Evolutionary conservation across 257 asterid genomes (phyloP), one percentile per base, ranked within the genome.

Genomic region (Knoxia roxburghii): DNA sequence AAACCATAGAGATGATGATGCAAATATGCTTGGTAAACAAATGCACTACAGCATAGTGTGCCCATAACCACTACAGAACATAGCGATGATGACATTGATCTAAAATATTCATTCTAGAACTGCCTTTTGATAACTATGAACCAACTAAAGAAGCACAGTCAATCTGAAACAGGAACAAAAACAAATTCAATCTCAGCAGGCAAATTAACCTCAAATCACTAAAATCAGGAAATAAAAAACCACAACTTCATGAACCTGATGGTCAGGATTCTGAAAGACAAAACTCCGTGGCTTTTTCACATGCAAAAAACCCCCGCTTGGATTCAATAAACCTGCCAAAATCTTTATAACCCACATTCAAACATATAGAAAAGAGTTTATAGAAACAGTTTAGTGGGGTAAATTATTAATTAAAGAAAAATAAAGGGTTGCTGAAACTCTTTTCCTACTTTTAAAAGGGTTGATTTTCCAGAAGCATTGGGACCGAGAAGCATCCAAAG

Each of bases 401-500:
- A 55, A 24, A 23, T 29, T 48, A 65, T 32, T 54, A 65, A 11
- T 14, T 7, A 68, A 37, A 23, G 43, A 37, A 73, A 23, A 50
- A 20, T 54, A 58, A 30, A 64, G n/a, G 23, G 20, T 18, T 17
- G 32, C 45, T 10, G n/a, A 1, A 7, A 52, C 1, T 54, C 29
- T 17, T 10, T 35, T 21, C 10, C 26, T 78, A 87, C 98, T 69
- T 89, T 92, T 45, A 92, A 85, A 33, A 92, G 94, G n/a, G 98
- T 92, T 24, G 96, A 89, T 82, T 92, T 92, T 63, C 98, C 98
- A 59, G 88, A 92, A 46, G 97, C 98, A 74, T 91, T 91, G 66
- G 95, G 96, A 65, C 96, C 98, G 27, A 91, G 95, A 72, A 92
- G 96, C 98, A 92, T 92, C 96, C 98, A 92, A 30, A 92, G 84